A percentile compares a stretch with the other conserved stretches of the same genome.
Conservation (phyloP, 2,329 filamentous ascomycete genomes). For the Hyphodiscus sp. region DNA sequence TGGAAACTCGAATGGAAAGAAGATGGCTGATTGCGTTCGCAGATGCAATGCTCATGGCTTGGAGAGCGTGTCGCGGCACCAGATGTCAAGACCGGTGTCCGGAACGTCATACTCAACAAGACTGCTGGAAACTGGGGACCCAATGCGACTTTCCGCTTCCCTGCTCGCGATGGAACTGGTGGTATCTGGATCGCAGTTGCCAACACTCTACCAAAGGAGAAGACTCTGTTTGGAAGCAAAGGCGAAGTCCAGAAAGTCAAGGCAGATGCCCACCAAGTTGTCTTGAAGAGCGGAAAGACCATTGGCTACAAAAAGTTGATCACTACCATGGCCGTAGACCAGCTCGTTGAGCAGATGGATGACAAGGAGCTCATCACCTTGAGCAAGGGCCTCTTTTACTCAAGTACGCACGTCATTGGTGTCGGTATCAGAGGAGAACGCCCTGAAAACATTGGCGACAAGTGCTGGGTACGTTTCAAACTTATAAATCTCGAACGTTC, state of each 20-base stretch:
- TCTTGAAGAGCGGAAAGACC: conserved; percentile 75
- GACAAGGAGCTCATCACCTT: conserved; percentile 77
- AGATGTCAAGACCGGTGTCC: conserved; percentile 87
- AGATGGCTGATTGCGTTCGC: conserved; percentile 4
- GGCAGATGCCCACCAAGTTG: conserved; percentile 75
- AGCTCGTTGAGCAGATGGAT: conserved; percentile 78
- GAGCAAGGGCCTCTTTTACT: conserved; percentile 92
- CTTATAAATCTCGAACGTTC: not conserved
- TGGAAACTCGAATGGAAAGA: not conserved
- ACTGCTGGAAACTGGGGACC: conserved; percentile 96
- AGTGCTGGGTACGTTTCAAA: conserved; percentile 76
- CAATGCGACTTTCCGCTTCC: conserved; percentile 98
- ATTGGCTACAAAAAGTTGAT: conserved; percentile 89
- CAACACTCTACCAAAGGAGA: conserved; percentile 85
- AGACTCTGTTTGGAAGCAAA: conserved; percentile 82
- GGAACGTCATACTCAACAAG: conserved; percentile 94
- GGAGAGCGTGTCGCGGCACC: conserved; percentile 97
- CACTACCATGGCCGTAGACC: conserved; percentile 94
- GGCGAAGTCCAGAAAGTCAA: conserved; percentile 83
- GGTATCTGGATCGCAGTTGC: conserved; percentile 99
- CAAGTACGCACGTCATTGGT: conserved; percentile 93
- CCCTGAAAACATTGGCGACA: conserved; percentile 95
- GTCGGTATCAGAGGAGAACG: conserved; percentile 88
- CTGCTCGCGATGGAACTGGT: conserved; percentile 88
- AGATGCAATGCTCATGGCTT: conserved; percentile 99